Base-by-base conservation (phyloP, 2,329 filamentous ascomycete species). In the Juglanconis sp. region DNA sequence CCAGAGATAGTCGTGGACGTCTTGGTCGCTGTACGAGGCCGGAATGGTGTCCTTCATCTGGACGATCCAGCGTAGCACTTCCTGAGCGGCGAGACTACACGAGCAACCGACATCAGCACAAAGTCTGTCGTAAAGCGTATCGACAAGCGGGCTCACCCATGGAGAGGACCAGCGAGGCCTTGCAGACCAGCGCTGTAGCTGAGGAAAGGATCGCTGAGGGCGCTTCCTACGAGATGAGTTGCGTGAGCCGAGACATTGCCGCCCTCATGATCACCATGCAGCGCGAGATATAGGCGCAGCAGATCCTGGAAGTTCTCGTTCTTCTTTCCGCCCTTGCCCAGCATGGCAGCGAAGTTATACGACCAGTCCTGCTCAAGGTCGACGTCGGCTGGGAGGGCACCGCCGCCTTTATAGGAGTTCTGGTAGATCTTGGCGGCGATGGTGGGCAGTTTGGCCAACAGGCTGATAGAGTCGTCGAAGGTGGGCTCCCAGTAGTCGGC, bases 401-500 rank as follows among this genome's bases (percentile, higher is more conserved):
- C 87, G 60, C 82, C 83, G 73, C 93, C 86, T 68, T 85, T 81
- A 84, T 95, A 91, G 65, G 92, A 82, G 75, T 95, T 95, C 71
- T 96, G 92, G 83, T 99, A 97, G 72, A 99, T 97, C 77, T 96
- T 96, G 61, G 95, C 95, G 34, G 95, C 95, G 68, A 99, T 93
- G 63, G 92, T 96, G 64, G 95, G 95, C 57, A 99, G 88, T 82
- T 99, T 99, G 64, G 94, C 95, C 59, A 99, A 85, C 64, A 99
- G 84, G 52, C 89, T 91, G 75, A 99, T 96, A 74, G 85, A 88
- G 80, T 99, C 95, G 73, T 98, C 94, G 72, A 96, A 98, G 49
- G 92, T 96, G 13, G 94, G 92, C 79, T 98, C 95, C 95, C 95
- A 99, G 85, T 98, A 98, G 68, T 97, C 92, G 56, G 92, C 91